These are phyloP conservation scores for Leishmania gerbilli DNA, from an alignment of 208 protist species.

Conservation along the genomic window DNA sequence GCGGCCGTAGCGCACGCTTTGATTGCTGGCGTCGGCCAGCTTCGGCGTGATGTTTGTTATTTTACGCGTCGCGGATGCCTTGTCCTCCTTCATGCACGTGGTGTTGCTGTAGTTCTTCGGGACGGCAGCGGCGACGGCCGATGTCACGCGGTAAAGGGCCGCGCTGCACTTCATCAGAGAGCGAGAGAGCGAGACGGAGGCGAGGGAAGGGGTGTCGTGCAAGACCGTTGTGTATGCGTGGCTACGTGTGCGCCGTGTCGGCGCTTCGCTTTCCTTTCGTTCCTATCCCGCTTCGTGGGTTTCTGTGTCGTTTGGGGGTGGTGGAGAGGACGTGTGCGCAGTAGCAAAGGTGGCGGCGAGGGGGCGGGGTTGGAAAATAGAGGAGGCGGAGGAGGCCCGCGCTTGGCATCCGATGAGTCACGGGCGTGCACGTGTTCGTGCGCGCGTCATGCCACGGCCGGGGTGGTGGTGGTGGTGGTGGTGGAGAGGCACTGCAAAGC, in stretches of 20 bases:
- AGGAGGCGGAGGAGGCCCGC: not conserved
- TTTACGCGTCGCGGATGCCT: too few relatives aligned
- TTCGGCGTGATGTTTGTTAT: not conserved
- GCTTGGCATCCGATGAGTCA: not conserved
- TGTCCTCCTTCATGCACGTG: slow-evolving; percentile 34
- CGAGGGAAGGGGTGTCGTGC: not conserved
- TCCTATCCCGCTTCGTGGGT: not conserved
- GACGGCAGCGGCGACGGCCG: slow-evolving; percentile 26
- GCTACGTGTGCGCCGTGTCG: not conserved
- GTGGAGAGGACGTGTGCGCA: not conserved
- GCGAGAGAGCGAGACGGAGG: not conserved
- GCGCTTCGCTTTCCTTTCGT: not conserved
- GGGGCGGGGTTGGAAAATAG: too few relatives aligned
- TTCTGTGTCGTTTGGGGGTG: not conserved
- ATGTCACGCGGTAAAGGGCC: slow-evolving; percentile 7
- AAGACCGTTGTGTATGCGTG: not conserved
- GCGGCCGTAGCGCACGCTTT: not conserved
- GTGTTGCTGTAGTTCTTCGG: slow-evolving; percentile 48
- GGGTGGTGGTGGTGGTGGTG: too few relatives aligned
- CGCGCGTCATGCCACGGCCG: not conserved
- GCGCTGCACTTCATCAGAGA: slow-evolving; percentile 21
- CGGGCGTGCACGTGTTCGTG: not conserved
- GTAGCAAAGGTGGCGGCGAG: not conserved
- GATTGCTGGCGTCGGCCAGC: not conserved
- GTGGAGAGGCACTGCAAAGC: too few relatives aligned